Conservation (phyloP, 805 yeast genomes). For the Grigorovia yakushimaensis region DNA sequence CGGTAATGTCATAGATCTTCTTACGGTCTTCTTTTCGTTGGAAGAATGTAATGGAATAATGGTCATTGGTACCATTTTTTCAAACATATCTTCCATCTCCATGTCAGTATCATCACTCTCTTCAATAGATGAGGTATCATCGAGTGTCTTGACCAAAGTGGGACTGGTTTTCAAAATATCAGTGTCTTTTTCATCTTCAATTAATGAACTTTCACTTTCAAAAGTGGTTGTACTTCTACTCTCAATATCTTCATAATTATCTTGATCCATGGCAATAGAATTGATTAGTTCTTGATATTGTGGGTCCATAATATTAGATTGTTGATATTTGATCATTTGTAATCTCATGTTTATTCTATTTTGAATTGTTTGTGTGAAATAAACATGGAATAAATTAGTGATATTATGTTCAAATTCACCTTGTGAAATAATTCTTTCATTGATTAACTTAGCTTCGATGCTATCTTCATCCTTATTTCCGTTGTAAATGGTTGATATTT, state of each 20-base stretch:
- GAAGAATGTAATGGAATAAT: not conserved
- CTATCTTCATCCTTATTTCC: not conserved
- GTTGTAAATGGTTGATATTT: not conserved
- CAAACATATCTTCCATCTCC: not conserved
- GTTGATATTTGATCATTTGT: slow-evolving; percentile 19
- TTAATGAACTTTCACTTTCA: too few species aligned
- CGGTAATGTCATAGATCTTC: slow-evolving; percentile 25
- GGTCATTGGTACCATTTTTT: not conserved
- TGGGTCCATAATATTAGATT: slow-evolving; percentile 9
- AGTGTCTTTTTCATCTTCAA: not conserved
- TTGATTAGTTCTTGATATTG: slow-evolving; percentile 4
- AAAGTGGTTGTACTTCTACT: not conserved
- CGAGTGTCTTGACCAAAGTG: not conserved
- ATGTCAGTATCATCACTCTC: not conserved
- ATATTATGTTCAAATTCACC: slow-evolving; percentile 2
- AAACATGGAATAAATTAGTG: slow-evolving; percentile 12
- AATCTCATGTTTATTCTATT: slow-evolving; percentile 21
- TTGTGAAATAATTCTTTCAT: not conserved
- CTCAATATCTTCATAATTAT: slow-evolving; percentile 7
- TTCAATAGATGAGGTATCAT: not conserved
- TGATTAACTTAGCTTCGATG: too few species aligned
- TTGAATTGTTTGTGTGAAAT: slow-evolving; percentile 19
- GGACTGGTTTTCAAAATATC: not conserved
- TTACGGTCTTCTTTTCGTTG: slow-evolving; percentile 6
- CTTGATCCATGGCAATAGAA: not conserved